Base-by-base conservation (phyloP, 805 yeast genomes). In the Starmerella bombicola region DNA sequence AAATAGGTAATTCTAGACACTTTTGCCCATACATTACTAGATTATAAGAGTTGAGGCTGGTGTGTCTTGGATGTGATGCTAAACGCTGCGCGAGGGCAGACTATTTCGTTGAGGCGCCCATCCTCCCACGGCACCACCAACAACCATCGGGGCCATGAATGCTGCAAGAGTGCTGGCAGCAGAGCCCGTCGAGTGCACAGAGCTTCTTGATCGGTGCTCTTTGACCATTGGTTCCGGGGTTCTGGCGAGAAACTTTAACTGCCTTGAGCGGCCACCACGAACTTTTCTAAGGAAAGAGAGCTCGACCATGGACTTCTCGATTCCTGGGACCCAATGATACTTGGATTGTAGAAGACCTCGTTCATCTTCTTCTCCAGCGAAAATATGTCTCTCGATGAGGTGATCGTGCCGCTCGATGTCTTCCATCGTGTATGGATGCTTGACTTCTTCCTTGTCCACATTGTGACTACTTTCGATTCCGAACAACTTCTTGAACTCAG, bases 101-200 rank as follows among this genome's bases (percentile, higher is more conserved):
- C n/a, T n/a, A 23, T 33, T 33, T 1, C 40, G 41, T 4, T 30
- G 30, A 3, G 51, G 55, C 18, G 41, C 35, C 55, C 55, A 52
- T 10, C 76, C 76, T 13, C 74, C 76, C 33, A 71, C 67, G 4
- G 76, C 76, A 28, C 76, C 76, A 22, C 74, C 73, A 9, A 71
- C 74, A 40, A 70, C 62, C 15, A 72, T 66, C 1, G 76, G 76
- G 4, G 71, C 73, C 69, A 71, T 67, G 45, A 51, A 51, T 2
- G 51, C 55, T 9, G 48, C 55, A 20, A 43, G 29, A 2, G 51
- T 46, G 38, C 46, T 36, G 7, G 41, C 40, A 17, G 37, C 41
- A 6, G 53, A 49, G 22, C 42, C 37, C 3, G 24, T 23, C 19
- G 48, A 42, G 29, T n/a, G 44, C 38, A 40, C 37, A 21, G 51